Percentiles rank a stretch among this genome's conserved stretches.
These are phyloP conservation scores for Camellia oleifera DNA, from an alignment of 179 eudicot species.

Conservation along the genomic window DNA sequence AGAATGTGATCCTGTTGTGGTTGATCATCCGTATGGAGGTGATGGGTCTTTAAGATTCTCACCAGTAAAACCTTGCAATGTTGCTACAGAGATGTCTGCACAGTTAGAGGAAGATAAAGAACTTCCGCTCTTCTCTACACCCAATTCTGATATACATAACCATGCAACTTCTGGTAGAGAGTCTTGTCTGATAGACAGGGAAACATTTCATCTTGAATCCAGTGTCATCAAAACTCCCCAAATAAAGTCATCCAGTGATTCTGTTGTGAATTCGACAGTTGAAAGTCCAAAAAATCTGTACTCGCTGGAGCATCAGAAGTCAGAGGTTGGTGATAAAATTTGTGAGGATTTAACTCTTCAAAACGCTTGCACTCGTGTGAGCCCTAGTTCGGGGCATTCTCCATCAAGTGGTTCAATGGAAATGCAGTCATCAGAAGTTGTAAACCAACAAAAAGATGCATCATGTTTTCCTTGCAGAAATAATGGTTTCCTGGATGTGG, in stretches of 20 bases:
- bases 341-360: slow-evolving; percentile 1
- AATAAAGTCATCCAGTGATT: slow-evolving; percentile 12
- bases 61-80: not conserved
- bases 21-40: slow-evolving; percentile 19
- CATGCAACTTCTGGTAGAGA: slow-evolving; percentile 21
- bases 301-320: not conserved
- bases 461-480: slow-evolving; percentile 12
- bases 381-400: not conserved
- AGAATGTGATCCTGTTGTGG: slow-evolving; percentile 17
- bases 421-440: slow-evolving; percentile 14
- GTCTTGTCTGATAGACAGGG: slow-evolving; percentile 23
- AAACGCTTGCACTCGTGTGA: not conserved
- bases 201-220: slow-evolving; percentile 12
- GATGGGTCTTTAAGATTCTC: slow-evolving; percentile 16
- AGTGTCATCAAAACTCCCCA: slow-evolving; percentile 19
- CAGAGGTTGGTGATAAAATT: slow-evolving; percentile 5
- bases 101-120: slow-evolving; percentile 17
- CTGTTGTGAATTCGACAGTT: not conserved
- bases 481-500: not conserved
- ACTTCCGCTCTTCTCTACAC: slow-evolving; percentile 8
- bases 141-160: slow-evolving; percentile 22
- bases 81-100: slow-evolving; percentile 3
- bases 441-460: slow-evolving; percentile 6
- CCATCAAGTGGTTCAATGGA: not conserved
- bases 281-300: not conserved